Base-by-base conservation (phyloP, 805 yeast genomes). In the Candida germanica region DNA sequence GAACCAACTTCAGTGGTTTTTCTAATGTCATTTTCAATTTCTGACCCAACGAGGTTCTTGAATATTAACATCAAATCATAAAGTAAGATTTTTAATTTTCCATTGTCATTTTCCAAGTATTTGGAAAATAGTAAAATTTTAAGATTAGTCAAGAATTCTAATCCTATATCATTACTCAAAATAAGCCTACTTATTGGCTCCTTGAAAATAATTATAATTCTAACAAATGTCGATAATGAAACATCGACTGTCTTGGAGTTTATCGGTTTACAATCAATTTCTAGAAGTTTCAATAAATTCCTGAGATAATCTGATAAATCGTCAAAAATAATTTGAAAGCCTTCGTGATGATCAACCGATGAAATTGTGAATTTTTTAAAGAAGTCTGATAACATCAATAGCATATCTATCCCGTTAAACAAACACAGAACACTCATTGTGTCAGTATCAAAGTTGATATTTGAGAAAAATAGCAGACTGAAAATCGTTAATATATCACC, bases 201-300 rank as follows among this genome's bases (percentile, higher is more conserved):
- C 48, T 75, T 76, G 51, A 80, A 85, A 31, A 80, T 73, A 31
- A 78, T 66, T n/a, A 80, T 57, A 11, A 80, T 73, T 38, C 79
- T 64, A 39, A 79, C 59, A 40, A 75, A 66, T 18, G 77, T 61
- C 6, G 75, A 66, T 5, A 79, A 63, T 0, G 77, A 26, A 26
- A 31, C 26, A 26, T 44, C 31, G 18, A 33, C 29, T 11, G 38
- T 30, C 14, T 27, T 33, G 26, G 23, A 18, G 18, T 26, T 28
- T 10, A 36, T 44, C 5, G 24, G 11, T 4, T 14, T 25, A 6
- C 10, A 7, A 4, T 22, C 3, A 15, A 6, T 20, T 11, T n/a
- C 6, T 16, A 27, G n/a, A 7, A 51, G 39, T 6, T 33, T 32
- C 3, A 53, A 38, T 16, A 67, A 41, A 8, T 55, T 48, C 15